A percentile compares a stretch with the other conserved stretches of the same genome.
These are phyloP conservation scores for Chamaecrista fasciculata DNA, from an alignment of 306 rosid species.

Conservation along the genomic window DNA sequence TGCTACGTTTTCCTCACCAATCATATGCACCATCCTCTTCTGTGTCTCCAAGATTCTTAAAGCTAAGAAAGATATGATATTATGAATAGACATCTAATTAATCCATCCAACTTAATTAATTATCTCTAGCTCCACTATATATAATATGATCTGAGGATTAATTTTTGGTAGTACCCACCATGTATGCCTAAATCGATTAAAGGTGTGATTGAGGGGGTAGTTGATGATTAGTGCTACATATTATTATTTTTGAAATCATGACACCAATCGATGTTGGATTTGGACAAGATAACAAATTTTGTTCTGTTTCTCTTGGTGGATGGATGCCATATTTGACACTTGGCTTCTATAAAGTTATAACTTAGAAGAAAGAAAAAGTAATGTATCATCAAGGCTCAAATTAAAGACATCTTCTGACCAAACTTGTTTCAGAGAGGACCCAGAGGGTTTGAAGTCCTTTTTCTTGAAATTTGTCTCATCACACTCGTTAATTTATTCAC, in stretches of 20 bases:
- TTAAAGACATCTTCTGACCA: no score
- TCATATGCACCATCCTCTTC: conserved; percentile 32
- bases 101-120: neutral
- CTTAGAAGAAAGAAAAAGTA: neutral
- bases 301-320: conserved; percentile 3
- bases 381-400: neutral
- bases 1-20: conserved; percentile 34
- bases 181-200: neutral
- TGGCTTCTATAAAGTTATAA: conserved; percentile 11
- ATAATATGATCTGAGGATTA: neutral
- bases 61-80: no score
- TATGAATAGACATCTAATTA: no score
- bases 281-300: conserved; percentile 14
- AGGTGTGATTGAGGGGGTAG: neutral
- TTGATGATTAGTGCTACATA: neutral
- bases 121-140: neutral
- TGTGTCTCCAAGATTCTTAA: no score
- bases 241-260: conserved; percentile 20
- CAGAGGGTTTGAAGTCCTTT: no score
- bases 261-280: conserved; percentile 23
- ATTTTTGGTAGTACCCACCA: conserved; percentile 16
- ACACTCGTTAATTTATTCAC: no score
- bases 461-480: no score
- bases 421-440: no score
- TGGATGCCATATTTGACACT: conserved; percentile 13